phyloP scores from a whole-genome alignment of 176 grass and related monocot genomes.

The Poa pratensis region DNA sequence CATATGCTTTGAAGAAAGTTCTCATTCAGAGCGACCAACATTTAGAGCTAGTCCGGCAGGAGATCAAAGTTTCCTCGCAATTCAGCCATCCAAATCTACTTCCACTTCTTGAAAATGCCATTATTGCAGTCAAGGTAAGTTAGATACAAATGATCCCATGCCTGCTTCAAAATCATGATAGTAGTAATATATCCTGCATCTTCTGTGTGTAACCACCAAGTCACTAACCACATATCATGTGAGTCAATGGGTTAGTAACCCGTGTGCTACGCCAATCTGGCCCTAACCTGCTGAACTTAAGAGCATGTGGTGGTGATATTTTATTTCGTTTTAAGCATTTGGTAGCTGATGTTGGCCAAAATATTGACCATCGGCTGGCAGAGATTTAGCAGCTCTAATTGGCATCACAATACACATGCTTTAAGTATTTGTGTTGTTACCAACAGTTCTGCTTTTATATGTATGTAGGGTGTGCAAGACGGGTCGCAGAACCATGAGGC shows the following conservation, averaged over 20 bases:
- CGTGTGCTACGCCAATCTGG: not conserved
- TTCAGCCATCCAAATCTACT: slow-evolving; percentile 95
- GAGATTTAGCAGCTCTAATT: slow-evolving; percentile 6
- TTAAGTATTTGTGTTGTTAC: slow-evolving; percentile 16
- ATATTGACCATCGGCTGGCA: not conserved
- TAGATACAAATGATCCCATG: not conserved
- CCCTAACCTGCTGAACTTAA: not conserved
- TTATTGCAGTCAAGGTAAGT: slow-evolving; percentile 84
- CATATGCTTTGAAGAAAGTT: slow-evolving; percentile 91
- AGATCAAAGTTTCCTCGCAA: slow-evolving; percentile 79
- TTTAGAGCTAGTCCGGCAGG: slow-evolving; percentile 75
- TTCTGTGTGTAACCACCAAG: not conserved
- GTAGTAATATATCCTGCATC: not conserved
- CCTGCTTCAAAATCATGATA: slow-evolving; percentile 7
- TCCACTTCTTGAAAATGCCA: slow-evolving; percentile 84
- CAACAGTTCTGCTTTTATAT: slow-evolving; percentile 38
- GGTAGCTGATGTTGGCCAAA: not conserved
- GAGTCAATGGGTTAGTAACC: not conserved
- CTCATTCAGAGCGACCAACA: slow-evolving; percentile 78
- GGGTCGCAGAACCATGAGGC: slow-evolving; percentile 77
- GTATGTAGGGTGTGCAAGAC: slow-evolving; percentile 68
- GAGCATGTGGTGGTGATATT: not conserved
- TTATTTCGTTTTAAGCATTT: not conserved
- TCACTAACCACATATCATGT: not conserved
- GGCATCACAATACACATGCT: not conserved